Evolutionary conservation across 805 yeast genomes (phyloP).

Genomic region (Saccharomyces kudriavzevii): DNA sequence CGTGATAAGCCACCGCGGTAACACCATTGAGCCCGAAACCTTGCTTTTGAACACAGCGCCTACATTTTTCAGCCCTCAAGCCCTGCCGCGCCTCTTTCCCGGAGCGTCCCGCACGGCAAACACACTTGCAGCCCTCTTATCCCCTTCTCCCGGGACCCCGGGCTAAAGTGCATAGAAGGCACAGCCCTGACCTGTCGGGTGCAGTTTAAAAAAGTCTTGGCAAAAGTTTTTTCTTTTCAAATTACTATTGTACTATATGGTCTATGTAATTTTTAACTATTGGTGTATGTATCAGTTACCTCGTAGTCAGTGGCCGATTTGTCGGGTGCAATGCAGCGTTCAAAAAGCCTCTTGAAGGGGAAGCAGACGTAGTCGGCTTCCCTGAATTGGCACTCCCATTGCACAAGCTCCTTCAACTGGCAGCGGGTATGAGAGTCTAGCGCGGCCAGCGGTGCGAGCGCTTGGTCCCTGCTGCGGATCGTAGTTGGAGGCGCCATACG

Average conservation of each 20-base stretch:
- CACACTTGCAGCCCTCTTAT: not conserved
- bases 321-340: constrained; percentile 4
- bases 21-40: not conserved
- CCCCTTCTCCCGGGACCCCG: not conserved
- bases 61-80: not conserved
- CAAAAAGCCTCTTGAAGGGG: constrained; percentile 37
- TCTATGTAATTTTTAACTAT: constrained; percentile 15
- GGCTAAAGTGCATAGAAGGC: not conserved
- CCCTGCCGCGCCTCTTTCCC: not conserved
- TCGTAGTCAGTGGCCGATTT: constrained; percentile 17
- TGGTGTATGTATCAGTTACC: constrained; percentile 33
- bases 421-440: constrained; percentile 14
- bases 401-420: constrained; percentile 35
- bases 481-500: constrained; percentile 47
- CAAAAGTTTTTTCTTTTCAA: not conserved
- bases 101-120: not conserved
- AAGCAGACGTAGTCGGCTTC: constrained; percentile 37
- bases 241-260: not conserved
- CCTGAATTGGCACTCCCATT: constrained; percentile 41
- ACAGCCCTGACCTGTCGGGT: not conserved
- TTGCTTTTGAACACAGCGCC: not conserved
- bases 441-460: constrained; percentile 17
- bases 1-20: not conserved
- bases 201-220: not conserved
- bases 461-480: constrained; percentile 29